These are phyloP conservation scores for Rubus parviflorus DNA, from an alignment of 306 rosid species.

Conservation along the genomic window DNA sequence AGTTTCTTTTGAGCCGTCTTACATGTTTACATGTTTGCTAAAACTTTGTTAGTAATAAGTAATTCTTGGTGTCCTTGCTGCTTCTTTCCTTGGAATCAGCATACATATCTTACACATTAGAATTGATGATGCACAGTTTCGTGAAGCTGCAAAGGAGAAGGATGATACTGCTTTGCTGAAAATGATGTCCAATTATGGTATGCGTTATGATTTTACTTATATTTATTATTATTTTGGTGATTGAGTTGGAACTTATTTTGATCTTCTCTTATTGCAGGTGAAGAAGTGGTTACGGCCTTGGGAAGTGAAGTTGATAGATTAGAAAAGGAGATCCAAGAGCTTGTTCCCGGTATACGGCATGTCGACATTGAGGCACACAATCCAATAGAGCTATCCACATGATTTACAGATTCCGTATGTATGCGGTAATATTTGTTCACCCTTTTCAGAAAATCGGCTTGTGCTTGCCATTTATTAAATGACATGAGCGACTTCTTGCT, in stretches of 20 bases:
- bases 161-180: conserved; percentile 56
- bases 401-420: conserved; percentile 20
- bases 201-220: conserved; percentile 1
- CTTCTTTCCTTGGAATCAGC: neutral
- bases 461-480: neutral
- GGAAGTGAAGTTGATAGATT: conserved; percentile 98
- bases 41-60: neutral
- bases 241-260: conserved; percentile 14
- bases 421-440: conserved; percentile 10
- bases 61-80: neutral
- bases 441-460: neutral
- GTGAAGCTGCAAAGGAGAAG: conserved; percentile 52
- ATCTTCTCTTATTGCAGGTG: conserved; percentile 52
- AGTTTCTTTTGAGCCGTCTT: neutral
- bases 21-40: neutral
- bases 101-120: neutral
- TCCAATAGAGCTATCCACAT: conserved; percentile 54
- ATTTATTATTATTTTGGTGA: neutral
- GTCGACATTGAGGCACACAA: conserved; percentile 98
- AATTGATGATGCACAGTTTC: conserved; percentile 56
- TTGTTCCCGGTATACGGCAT: conserved; percentile 92
- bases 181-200: conserved; percentile 89
- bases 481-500: conserved; percentile 10
- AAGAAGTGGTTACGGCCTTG: conserved; percentile 94
- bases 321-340: conserved; percentile 87